These are phyloP conservation scores for Halophytophthora polymorphica DNA, from an alignment of 352 stramenopile species.

Conservation along the genomic window DNA sequence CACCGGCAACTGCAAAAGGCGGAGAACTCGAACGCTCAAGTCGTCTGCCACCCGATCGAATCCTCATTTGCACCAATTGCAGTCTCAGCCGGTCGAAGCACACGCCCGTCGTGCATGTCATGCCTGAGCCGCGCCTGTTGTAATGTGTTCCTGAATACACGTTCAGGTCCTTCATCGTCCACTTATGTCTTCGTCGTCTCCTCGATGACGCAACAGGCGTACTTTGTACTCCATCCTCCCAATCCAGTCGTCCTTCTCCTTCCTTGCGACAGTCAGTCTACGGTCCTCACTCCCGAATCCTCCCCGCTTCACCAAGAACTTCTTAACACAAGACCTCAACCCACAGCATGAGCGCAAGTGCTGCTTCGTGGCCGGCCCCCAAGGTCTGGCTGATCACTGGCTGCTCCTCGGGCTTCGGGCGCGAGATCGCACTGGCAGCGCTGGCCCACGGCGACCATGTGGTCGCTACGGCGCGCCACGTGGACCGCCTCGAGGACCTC, in stretches of 20 bases:
- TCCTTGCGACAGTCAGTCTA: neutral
- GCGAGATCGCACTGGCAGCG: constrained; percentile 10
- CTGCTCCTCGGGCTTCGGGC: constrained; percentile 19
- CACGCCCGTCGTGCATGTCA: too few species aligned
- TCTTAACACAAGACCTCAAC: neutral
- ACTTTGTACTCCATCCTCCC: neutral
- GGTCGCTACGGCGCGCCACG: constrained; percentile 15
- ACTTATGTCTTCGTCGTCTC: too few species aligned
- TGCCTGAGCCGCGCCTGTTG: too few species aligned
- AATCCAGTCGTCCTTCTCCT: neutral
- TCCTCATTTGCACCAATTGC: too few species aligned
- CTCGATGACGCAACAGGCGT: neutral
- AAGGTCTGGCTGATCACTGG: constrained; percentile 25
- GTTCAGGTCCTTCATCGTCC: too few species aligned
- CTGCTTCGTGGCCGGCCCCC: neutral
- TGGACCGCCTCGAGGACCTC: constrained; percentile 5
- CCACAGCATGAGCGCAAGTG: neutral
- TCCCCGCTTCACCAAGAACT: neutral
- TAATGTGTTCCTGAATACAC: too few species aligned
- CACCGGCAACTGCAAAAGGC: too few species aligned
- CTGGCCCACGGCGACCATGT: constrained; percentile 12
- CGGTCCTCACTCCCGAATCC: neutral
- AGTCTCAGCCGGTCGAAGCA: too few species aligned
- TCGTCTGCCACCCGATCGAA: too few species aligned
- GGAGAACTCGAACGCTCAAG: too few species aligned